Evolutionary conservation across 1,284 basidiomycete species (phyloP).

Genomic region (Puccinia brachypodii): DNA sequence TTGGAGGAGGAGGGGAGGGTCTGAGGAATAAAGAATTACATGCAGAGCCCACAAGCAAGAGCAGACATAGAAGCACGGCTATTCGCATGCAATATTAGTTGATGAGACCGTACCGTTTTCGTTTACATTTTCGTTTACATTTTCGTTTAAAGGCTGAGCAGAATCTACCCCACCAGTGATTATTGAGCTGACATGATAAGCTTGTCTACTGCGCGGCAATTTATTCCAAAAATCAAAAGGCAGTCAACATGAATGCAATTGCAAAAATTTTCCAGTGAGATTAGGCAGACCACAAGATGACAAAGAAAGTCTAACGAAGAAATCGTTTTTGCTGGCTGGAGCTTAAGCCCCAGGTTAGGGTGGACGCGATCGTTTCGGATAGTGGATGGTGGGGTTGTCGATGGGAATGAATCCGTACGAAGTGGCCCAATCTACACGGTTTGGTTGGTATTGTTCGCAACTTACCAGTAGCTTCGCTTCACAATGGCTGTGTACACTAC

Average conservation of each 20-base stretch:
- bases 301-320: constrained; percentile 12
- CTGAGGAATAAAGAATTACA: background rate
- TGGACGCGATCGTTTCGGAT: background rate
- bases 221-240: background rate
- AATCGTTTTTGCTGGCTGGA: background rate
- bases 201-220: background rate
- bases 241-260: constrained; percentile 6
- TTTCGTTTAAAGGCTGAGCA: constrained; percentile 1
- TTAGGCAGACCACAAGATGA: background rate
- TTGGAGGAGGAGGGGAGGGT: background rate
- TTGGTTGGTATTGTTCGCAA: background rate
- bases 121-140: too few relatives aligned
- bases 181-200: background rate
- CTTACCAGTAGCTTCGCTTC: background rate
- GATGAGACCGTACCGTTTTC: background rate
- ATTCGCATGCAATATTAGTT: background rate
- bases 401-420: background rate
- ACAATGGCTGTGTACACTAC: background rate
- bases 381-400: background rate
- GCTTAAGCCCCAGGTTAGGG: background rate
- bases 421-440: background rate
- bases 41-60: background rate
- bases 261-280: background rate
- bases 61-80: background rate
- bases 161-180: background rate